Conservation (phyloP, 257 asterid genomes). For the Petrea volubilis region DNA sequence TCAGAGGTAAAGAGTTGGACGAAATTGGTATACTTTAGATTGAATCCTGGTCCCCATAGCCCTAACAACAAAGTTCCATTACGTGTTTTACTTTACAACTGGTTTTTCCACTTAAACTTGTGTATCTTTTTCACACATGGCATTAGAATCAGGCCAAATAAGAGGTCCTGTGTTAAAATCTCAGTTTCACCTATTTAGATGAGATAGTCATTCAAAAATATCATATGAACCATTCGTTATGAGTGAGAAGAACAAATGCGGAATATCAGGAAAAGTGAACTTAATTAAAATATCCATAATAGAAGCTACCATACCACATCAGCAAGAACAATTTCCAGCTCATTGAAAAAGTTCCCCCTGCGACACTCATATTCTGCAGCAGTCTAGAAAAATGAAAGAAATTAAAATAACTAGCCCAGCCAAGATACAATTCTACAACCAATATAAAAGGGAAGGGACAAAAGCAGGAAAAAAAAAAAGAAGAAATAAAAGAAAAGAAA, state of each 20-base stretch:
- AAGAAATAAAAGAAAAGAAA: background rate
- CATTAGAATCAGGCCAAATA: too few species aligned
- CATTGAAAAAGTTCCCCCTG: conserved; percentile 77
- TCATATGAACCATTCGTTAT: background rate
- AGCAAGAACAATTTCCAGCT: conserved; percentile 70
- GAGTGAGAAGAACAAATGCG: background rate
- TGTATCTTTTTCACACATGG: too few species aligned
- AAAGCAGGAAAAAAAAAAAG: background rate
- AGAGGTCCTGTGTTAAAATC: too few species aligned
- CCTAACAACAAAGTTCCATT: too few species aligned
- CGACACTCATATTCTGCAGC: conserved; percentile 82
- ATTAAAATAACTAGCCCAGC: conserved; percentile 13
- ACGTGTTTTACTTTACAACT: background rate
- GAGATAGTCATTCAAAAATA: too few species aligned
- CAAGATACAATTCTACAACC: background rate
- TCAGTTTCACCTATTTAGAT: too few species aligned
- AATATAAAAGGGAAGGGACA: background rate
- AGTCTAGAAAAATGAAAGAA: conserved; percentile 48
- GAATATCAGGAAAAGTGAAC: background rate
- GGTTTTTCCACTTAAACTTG: background rate
- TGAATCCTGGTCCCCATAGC: background rate
- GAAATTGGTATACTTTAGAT: background rate
- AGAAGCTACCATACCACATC: conserved; percentile 66
- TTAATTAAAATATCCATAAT: background rate
- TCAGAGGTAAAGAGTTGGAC: background rate